Conservation (phyloP, 139 green algal species). For the Chlorella vulgaris region DNA sequence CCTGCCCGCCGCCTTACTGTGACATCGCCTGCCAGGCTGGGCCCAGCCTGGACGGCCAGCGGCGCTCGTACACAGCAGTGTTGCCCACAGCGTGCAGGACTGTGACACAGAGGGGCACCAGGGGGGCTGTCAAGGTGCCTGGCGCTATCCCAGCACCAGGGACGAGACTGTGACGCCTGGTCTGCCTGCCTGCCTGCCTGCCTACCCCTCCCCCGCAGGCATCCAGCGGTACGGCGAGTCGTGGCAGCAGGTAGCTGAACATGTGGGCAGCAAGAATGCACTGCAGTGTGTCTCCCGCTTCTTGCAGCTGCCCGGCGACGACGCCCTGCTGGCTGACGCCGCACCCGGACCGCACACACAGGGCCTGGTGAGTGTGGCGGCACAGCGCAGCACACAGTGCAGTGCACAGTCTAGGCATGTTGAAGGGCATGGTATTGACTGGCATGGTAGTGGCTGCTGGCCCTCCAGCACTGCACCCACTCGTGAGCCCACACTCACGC, state of each 20-base stretch:
- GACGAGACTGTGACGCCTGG: neutral
- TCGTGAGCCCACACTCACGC: neutral
- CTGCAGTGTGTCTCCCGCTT: constrained; percentile 91
- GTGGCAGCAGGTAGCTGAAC: constrained; percentile 85
- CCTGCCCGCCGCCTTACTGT: neutral
- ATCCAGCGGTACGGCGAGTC: constrained; percentile 88
- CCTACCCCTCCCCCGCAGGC: constrained; percentile 62
- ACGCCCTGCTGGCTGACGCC: constrained; percentile 43
- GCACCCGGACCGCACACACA: neutral
- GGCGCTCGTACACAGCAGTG: no score
- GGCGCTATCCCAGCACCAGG: no score
- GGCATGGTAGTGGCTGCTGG: neutral
- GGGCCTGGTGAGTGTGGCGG: neutral
- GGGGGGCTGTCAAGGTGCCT: no score
- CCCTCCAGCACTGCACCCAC: neutral
- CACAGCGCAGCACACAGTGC: neutral
- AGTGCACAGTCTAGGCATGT: neutral
- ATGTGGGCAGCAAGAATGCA: constrained; percentile 82
- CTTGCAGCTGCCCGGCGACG: constrained; percentile 90
- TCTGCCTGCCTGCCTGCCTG: neutral
- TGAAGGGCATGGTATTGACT: neutral
- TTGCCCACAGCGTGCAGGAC: no score
- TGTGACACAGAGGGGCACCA: no score
- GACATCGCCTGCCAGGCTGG: no score
- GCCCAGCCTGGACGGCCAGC: no score